Conservation (phyloP, 345 rosid species). For the Viola odorata region DNA sequence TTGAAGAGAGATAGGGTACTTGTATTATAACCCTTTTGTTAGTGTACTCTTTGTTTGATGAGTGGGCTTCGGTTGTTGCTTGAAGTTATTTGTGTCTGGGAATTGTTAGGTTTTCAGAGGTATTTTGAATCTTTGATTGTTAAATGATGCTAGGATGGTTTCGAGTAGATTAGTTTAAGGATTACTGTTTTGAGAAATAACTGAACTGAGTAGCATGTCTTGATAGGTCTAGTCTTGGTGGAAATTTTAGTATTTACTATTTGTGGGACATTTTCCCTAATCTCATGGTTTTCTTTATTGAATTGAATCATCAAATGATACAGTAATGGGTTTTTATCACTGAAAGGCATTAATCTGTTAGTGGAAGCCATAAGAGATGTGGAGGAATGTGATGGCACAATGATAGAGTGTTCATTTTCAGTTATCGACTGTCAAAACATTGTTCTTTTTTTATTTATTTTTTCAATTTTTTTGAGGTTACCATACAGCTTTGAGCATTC, state of each 20-base stretch:
- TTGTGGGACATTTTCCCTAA: too few relatives aligned
- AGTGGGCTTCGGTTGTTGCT: background rate
- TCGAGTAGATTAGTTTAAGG: too few relatives aligned
- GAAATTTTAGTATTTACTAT: too few relatives aligned
- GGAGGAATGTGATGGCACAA: background rate
- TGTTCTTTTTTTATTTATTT: background rate
- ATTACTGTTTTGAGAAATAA: too few relatives aligned
- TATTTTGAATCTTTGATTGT: too few relatives aligned
- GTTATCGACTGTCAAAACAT: background rate
- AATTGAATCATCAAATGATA: background rate
- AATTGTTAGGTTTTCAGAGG: background rate
- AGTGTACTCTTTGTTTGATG: background rate
- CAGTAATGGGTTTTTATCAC: background rate
- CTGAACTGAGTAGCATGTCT: too few relatives aligned
- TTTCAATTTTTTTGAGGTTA: constrained; percentile 8
- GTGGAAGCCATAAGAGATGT: background rate
- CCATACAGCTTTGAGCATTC: constrained; percentile 11
- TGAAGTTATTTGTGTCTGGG: constrained; percentile 12
- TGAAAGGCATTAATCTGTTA: background rate
- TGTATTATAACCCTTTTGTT: constrained; percentile 1
- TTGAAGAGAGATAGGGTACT: constrained; percentile 89
- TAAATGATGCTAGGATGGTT: too few relatives aligned
- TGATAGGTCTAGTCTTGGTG: too few relatives aligned
- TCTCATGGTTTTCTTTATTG: too few relatives aligned
- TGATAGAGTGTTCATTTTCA: background rate